phyloP scores from a whole-genome alignment of 2,329 filamentous ascomycete genomes.

The Fusarium cicatricum region DNA sequence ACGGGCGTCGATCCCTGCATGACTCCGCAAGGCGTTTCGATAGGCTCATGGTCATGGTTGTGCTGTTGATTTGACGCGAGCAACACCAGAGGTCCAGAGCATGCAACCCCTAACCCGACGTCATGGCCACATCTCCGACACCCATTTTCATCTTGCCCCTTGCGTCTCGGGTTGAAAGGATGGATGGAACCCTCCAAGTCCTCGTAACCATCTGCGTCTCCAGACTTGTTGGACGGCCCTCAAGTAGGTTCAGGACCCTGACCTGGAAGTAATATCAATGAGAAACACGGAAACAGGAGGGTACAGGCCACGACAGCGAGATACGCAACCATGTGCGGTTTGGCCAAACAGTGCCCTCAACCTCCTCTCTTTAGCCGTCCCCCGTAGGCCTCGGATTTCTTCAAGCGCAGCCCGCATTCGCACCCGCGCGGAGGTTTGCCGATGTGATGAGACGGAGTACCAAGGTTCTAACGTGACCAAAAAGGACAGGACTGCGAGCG shows the following conservation, averaged over 20 bases:
- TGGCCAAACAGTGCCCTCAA: slow-evolving; percentile 12
- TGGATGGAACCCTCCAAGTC: not conserved
- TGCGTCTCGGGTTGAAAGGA: slow-evolving; percentile 14
- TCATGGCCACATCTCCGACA: slow-evolving; percentile 28
- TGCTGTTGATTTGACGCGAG: slow-evolving; percentile 27
- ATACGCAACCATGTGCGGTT: slow-evolving; percentile 31
- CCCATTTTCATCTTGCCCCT: slow-evolving; percentile 11
- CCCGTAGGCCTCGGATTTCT: slow-evolving; percentile 33
- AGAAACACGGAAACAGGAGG: slow-evolving; percentile 13
- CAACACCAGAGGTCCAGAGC: slow-evolving; percentile 1
- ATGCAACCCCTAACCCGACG: slow-evolving; percentile 25
- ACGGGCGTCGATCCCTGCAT: slow-evolving; percentile 37
- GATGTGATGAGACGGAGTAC: slow-evolving; percentile 27
- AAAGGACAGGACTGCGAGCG: slow-evolving; percentile 24
- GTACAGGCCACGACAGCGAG: slow-evolving; percentile 32
- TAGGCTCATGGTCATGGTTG: slow-evolving; percentile 43
- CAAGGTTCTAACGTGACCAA: slow-evolving; percentile 27
- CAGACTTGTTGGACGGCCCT: too few species aligned
- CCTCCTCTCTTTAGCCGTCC: slow-evolving; percentile 10
- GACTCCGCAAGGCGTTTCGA: slow-evolving; percentile 44
- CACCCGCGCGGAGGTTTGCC: slow-evolving; percentile 23
- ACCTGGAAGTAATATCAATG: slow-evolving; percentile 9
- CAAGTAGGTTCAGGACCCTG: not conserved
- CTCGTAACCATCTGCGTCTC: slow-evolving; percentile 11
- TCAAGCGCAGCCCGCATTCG: slow-evolving; percentile 28